Evolutionary conservation across 1,139 yeast genomes (phyloP), one percentile per base, ranked within the genome.

Genomic region (Blastobotrys proliferans): DNA sequence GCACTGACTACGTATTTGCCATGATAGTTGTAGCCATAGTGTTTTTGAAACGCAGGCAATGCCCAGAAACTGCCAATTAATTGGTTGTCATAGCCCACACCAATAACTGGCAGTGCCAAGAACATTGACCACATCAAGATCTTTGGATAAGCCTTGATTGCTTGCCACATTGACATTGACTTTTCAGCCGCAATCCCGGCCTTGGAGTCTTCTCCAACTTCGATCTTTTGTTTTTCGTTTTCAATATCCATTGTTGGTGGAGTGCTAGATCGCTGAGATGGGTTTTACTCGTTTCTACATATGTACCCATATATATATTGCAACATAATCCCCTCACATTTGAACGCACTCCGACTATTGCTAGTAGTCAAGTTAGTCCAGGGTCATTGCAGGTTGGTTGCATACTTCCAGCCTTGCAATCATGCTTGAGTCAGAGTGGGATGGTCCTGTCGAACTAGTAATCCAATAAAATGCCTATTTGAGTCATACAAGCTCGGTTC

Each of bases 41-140:
- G 62, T 38, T 52, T 48, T 35, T 54, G 54, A 51, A 72, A 72
- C 8, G 66, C 61, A 3, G 48, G 50, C 11, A 37, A 22, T 2
- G 40, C 48, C 22, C 35, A 48, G 24, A 72, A 62, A 5, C 62
- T 58, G 28, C 57, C 53, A 44, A 71, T 52, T 43, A 72, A 56
- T 32, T 55, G 57, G 27, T 60, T 53, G 48, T 72, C 76, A 54
- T 69, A 72, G 27, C 76, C 77, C 49, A 69, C 75, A 74, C 70
- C 70, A 42, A 72, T 53, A 38, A 72, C 55, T 24, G 69, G 66
- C 10, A 64, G 52, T 1, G 73, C 67, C 41, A 71, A 56, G 26
- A 69, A 50, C 28, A 70, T 47, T 2, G 74, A 68, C 74, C 76
- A 72, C 43, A 64, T 40, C 3, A 62, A 5, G 13, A 11, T 11